phyloP scores from a whole-genome alignment of 2,329 filamentous ascomycete species.

The Aspergillus neotritici region DNA sequence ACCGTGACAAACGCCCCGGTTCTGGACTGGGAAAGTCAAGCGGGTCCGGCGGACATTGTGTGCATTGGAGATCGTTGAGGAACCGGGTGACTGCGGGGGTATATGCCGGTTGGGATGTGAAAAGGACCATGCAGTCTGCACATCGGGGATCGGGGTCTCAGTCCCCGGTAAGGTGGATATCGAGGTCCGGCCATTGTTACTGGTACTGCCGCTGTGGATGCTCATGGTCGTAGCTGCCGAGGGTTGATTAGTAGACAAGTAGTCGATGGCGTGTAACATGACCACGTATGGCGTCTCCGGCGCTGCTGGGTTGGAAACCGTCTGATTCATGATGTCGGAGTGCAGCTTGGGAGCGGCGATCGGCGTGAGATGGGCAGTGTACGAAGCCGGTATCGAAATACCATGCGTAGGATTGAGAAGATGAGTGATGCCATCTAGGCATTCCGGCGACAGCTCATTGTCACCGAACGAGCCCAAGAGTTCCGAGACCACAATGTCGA shows the following conservation, averaged over 20 bases:
- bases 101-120: slow-evolving; percentile 39
- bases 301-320: slow-evolving; percentile 59
- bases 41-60: slow-evolving; percentile 82
- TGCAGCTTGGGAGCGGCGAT: slow-evolving; percentile 82
- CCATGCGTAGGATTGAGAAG: slow-evolving; percentile 74
- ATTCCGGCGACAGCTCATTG: slow-evolving; percentile 95
- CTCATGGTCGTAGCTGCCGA: slow-evolving; percentile 12
- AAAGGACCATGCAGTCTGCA: slow-evolving; percentile 43
- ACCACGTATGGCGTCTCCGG: slow-evolving; percentile 94
- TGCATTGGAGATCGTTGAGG: slow-evolving; percentile 65
- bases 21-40: slow-evolving; percentile 69
- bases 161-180: slow-evolving; percentile 25
- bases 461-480: slow-evolving; percentile 89
- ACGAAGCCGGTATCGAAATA: slow-evolving; percentile 88
- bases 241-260: slow-evolving; percentile 64
- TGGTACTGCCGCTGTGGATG: slow-evolving; percentile 12
- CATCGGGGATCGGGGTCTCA: slow-evolving; percentile 33
- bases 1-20: slow-evolving; percentile 81
- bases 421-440: slow-evolving; percentile 89
- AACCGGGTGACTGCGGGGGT: slow-evolving; percentile 25
- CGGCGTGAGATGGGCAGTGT: slow-evolving; percentile 90
- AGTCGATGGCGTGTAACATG: slow-evolving; percentile 83
- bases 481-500: slow-evolving; percentile 93
- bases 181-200: slow-evolving; percentile 22
- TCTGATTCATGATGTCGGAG: slow-evolving; percentile 67